These are phyloP conservation scores for Neopestalotiopsis rosae DNA, from an alignment of 2,329 filamentous ascomycete genomes.

Conservation along the genomic window DNA sequence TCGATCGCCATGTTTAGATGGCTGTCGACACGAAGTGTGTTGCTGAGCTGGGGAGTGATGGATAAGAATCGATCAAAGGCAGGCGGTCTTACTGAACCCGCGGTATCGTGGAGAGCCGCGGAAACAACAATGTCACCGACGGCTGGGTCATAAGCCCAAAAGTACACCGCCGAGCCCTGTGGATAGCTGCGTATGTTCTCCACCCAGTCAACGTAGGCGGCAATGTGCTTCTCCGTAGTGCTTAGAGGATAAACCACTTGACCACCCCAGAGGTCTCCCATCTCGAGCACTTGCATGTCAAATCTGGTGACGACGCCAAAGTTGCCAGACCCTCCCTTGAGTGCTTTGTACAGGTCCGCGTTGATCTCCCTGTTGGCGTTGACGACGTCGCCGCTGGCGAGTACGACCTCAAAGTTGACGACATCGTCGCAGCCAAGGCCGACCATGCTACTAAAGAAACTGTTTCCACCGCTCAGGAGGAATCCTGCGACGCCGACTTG, in stretches of 20 bases:
- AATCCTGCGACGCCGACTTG: slow-evolving; percentile 33
- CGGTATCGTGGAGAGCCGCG: slow-evolving; percentile 21
- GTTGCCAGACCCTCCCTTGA: slow-evolving; percentile 51
- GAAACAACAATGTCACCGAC: slow-evolving; percentile 19
- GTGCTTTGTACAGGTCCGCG: slow-evolving; percentile 46
- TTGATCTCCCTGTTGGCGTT: slow-evolving; percentile 42
- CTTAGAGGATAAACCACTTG: slow-evolving; percentile 18
- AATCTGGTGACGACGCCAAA: slow-evolving; percentile 43
- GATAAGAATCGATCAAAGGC: slow-evolving; percentile 24
- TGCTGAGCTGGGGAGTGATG: slow-evolving; percentile 19
- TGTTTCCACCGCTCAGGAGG: slow-evolving; percentile 30
- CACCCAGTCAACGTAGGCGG: slow-evolving; percentile 23
- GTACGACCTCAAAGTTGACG: slow-evolving; percentile 47
- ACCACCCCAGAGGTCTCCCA: slow-evolving; percentile 25
- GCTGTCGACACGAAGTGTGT: slow-evolving; percentile 22
- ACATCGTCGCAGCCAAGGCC: slow-evolving; percentile 52
- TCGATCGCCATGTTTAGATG: slow-evolving; percentile 22
- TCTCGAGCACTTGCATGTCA: slow-evolving; percentile 27
- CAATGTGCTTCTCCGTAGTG: slow-evolving; percentile 22
- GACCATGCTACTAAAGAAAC: slow-evolving; percentile 29
- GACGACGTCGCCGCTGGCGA: slow-evolving; percentile 45
- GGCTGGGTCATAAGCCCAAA: slow-evolving; percentile 20
- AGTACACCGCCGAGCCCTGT: slow-evolving; percentile 22
- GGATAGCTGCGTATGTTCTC: slow-evolving; percentile 24
- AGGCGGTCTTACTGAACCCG: slow-evolving; percentile 17